phyloP scores from a whole-genome alignment of 352 stramenopile genomes.

The Phytophthora ohioensis region DNA sequence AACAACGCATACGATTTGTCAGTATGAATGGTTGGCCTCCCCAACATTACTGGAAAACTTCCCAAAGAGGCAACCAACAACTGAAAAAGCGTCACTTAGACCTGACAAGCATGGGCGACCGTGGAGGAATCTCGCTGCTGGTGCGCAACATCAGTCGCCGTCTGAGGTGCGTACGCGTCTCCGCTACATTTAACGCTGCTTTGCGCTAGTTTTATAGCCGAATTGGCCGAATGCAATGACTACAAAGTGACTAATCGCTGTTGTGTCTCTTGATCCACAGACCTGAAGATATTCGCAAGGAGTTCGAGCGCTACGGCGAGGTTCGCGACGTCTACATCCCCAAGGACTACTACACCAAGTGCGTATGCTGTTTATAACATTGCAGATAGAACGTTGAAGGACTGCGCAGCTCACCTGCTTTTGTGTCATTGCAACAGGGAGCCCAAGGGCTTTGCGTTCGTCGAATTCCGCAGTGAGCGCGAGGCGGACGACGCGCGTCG shows the following conservation, averaged over 20 bases:
- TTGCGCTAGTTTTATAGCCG: background rate
- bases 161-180: slow-evolving; percentile 61
- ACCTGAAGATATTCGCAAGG: slow-evolving; percentile 91
- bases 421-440: slow-evolving; percentile 55
- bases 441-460: slow-evolving; percentile 96
- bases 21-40: slow-evolving; percentile 39
- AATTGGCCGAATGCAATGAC: slow-evolving; percentile 14
- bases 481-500: slow-evolving; percentile 92
- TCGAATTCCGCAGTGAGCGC: slow-evolving; percentile 94
- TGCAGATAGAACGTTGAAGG: background rate
- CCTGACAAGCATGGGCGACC: slow-evolving; percentile 46
- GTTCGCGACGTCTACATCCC: slow-evolving; percentile 97
- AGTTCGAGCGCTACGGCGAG: slow-evolving; percentile 95
- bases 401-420: slow-evolving; percentile 4
- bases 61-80: slow-evolving; percentile 25
- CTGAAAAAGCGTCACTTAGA: slow-evolving; percentile 19
- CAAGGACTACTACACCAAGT: slow-evolving; percentile 94
- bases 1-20: slow-evolving; percentile 21
- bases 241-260: slow-evolving; percentile 14
- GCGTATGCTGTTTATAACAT: slow-evolving; percentile 19
- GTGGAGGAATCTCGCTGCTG: slow-evolving; percentile 92
- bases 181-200: background rate
- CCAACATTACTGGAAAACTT: slow-evolving; percentile 30
- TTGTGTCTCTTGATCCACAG: slow-evolving; percentile 40
- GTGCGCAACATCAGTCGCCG: slow-evolving; percentile 94